Evolutionary conservation across 2,329 filamentous ascomycete species (phyloP), one percentile per base, ranked within the genome.

Genomic region (Setomelanomma holmii): DNA sequence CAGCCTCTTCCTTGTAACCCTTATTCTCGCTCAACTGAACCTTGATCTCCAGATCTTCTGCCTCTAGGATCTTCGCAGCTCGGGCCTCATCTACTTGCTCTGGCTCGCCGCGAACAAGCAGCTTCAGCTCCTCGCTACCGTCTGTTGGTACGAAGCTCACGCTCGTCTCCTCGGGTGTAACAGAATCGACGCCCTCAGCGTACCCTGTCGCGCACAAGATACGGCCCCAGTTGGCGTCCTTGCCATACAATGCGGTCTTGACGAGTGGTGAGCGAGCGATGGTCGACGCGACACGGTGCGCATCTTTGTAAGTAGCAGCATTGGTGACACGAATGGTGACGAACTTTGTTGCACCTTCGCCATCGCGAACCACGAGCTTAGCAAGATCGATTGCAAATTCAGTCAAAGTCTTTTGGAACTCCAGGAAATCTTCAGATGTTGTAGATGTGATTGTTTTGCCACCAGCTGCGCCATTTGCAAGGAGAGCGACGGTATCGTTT

Each of bases 161-260:
- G 62, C 82, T 91, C 1, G 89, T 93, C 69, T 84, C 84, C 58
- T 87, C 84, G 1, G 89, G 88, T 0, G 84, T 77, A 45, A 95
- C 84, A 40, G 86, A 84, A 1, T 81, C 79, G 1, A 89, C 85
- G 1, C 87, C 85, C 53, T 82, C 82, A 0, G 84, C 80, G 72
- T 98, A 98, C 3, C 95, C 95, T 4, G 93, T 92, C 1, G 95
- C 93, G 74, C 95, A 98, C 22, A 98, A 83, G 57, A 99, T 96
- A 48, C 95, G 91, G 27, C 95, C 95, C 95, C 95, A 99, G 80
- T 99, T 99, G 16, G 95, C 95, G 73, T 99, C 95, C 74, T 92
- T 91, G 60, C 95, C 95, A 76, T 99, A 99, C 35, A 99, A 82
- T 0, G 95, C 95, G 0, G 95, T 99, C 82, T 99, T 99, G 65